A percentile compares a stretch with the other conserved stretches of the same genome.
Conservation (phyloP, 805 yeast species). For the Lipomyces chichibuensis region DNA sequence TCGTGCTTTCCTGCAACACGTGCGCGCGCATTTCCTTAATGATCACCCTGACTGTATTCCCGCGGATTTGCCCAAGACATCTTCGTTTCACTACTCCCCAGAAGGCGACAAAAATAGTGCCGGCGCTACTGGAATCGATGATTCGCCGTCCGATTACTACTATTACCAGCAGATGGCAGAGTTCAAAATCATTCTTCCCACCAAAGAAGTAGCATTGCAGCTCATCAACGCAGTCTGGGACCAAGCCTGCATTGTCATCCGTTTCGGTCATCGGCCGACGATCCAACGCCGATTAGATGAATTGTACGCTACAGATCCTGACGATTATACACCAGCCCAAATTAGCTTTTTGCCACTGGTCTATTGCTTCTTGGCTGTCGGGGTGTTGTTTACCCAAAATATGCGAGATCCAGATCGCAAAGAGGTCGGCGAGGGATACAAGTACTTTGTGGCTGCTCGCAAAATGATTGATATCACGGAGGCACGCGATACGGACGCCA, state of each 20-base stretch:
- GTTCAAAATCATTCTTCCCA: slow-evolving; percentile 70
- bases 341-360: slow-evolving; percentile 76
- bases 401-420: slow-evolving; percentile 39
- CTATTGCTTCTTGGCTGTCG: slow-evolving; percentile 87
- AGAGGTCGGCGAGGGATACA: slow-evolving; percentile 63
- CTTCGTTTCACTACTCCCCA: slow-evolving; percentile 13
- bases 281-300: slow-evolving; percentile 73
- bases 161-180: slow-evolving; percentile 44
- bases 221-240: slow-evolving; percentile 79
- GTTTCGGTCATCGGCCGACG: slow-evolving; percentile 85
- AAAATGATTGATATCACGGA: slow-evolving; percentile 80
- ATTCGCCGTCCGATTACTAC: slow-evolving; percentile 25
- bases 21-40: slow-evolving; percentile 34
- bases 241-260: slow-evolving; percentile 79
- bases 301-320: slow-evolving; percentile 74
- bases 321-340: slow-evolving; percentile 70
- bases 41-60: slow-evolving; percentile 35
- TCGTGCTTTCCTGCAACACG: slow-evolving; percentile 36
- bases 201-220: slow-evolving; percentile 70
- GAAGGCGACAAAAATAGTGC: neutral
- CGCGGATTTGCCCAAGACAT: slow-evolving; percentile 21
- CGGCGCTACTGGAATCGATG: slow-evolving; percentile 2
- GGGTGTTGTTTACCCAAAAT: slow-evolving; percentile 63
- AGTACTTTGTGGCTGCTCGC: slow-evolving; percentile 78
- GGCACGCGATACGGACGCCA: slow-evolving; percentile 77